Evolutionary conservation across 2,329 filamentous ascomycete species (phyloP), one percentile per base, ranked within the genome.

Genomic region (Ceratocystis huliohia): DNA sequence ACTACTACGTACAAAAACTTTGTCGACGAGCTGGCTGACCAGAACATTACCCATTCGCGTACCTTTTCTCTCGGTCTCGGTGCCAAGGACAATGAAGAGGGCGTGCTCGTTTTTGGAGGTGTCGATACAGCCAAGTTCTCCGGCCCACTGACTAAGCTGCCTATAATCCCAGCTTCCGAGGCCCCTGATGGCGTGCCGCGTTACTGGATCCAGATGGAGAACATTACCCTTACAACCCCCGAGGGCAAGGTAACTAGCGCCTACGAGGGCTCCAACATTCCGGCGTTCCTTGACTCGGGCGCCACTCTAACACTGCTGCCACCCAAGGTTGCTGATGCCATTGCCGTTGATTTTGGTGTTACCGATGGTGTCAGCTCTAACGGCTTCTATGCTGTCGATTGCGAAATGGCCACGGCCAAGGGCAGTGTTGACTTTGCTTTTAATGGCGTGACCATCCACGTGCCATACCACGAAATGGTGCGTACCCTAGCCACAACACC

Each of bases 271-370:
- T 75, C 75, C 57, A 70, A 70, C 17, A 75, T 79, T 70, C 78
- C 83, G 13, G 86, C 88, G 10, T 84, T 90, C 65, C 79, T 90
- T 56, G 88, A 91, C 75, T 88, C 84, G 30, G 88, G 88, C 5
- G 85, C 84, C 28, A 88, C 85, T 15, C 78, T 89, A 71, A 87
- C 83, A 63, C 82, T 89, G 65, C 77, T 91, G 1, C 88, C 88
- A 0, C 75, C 81, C 66, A 72, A 73, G 22, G 74, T 89, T 41
- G 81, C 81, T 53, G 71, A 74, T n/a, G 69, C 71, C 53, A 79
- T 85, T 41, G 80, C 79, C 22, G 71, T 73, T 25, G 79, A 81
- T 69, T 80, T 85, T 65, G 80, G 79, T 10, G 76, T 77, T 2
- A 67, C 72, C 0, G 67, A 72, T 0, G 71, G 71, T 1, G 70